These are phyloP conservation scores for Pouteria campechiana DNA, from an alignment of 179 eudicot genomes.

Conservation along the genomic window DNA sequence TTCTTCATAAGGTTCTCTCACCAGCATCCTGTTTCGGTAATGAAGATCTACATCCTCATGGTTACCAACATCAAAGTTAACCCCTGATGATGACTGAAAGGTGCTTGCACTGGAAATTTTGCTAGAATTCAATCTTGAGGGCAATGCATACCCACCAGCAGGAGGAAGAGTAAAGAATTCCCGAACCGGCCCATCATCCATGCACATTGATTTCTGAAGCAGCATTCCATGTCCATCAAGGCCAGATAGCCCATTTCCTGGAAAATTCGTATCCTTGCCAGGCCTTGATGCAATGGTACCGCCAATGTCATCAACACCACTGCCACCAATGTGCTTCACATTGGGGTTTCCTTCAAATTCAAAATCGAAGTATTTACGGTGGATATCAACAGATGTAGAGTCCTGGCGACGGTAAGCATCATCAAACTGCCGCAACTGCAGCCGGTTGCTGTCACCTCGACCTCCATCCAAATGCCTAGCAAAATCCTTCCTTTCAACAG, in stretches of 20 bases:
- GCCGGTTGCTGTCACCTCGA: constrained; percentile 12
- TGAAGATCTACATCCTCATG: constrained; percentile 16
- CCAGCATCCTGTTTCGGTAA: constrained; percentile 7
- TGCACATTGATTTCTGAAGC: constrained; percentile 7
- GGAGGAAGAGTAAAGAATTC: constrained; percentile 4
- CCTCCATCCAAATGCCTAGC: constrained; percentile 10
- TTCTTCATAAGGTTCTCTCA: constrained; percentile 13
- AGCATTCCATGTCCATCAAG: constrained; percentile 4
- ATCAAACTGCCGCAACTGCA: constrained; percentile 17
- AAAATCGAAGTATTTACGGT: constrained; percentile 6
- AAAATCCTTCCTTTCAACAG: constrained; percentile 14
- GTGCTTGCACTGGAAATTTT: too few relatives aligned
- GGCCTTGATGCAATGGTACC: too few relatives aligned
- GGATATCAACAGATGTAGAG: constrained; percentile 5
- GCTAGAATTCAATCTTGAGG: constrained; percentile 13
- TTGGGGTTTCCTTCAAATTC: constrained; percentile 11
- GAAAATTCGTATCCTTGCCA: too few relatives aligned
- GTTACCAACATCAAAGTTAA: constrained; percentile 7
- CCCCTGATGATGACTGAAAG: constrained; percentile 10
- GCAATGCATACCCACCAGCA: constrained; percentile 9
- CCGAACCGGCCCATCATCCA: constrained; percentile 11
- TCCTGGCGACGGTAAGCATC: constrained; percentile 10
- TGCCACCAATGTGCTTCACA: constrained; percentile 9
- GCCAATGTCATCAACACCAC: too few relatives aligned
- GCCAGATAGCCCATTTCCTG: constrained; percentile 8